Conservation (phyloP, 257 asterid species). For the Plectranthus barbatus region DNA sequence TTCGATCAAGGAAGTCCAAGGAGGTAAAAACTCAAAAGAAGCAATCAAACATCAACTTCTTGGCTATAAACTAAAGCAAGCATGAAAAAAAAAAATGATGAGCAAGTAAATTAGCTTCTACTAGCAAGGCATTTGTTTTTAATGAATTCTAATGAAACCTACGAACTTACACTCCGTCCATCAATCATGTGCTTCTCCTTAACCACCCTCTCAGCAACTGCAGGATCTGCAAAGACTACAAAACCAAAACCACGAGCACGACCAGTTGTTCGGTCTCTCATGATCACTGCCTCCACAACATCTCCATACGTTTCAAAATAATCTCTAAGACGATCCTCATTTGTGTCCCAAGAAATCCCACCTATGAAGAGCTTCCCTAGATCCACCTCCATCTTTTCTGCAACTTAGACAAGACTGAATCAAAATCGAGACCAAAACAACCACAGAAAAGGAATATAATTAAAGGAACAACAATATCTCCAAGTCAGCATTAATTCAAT, state of each 20-base stretch:
- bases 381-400: conserved; percentile 71
- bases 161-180: conserved; percentile 58
- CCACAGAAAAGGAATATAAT: background rate
- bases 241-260: conserved; percentile 91
- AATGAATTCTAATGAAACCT: background rate
- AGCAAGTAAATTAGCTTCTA: background rate
- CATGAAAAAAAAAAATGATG: background rate
- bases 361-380: conserved; percentile 78
- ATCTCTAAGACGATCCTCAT: conserved; percentile 70
- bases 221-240: conserved; percentile 60
- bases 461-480: background rate
- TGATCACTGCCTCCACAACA: conserved; percentile 79
- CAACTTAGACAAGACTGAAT: conserved; percentile 14
- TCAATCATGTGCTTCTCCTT: conserved; percentile 73
- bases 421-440: background rate
- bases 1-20: background rate
- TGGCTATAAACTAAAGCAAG: background rate
- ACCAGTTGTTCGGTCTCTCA: conserved; percentile 78
- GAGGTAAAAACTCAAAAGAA: background rate
- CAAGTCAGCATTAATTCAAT: conserved; percentile 2
- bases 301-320: conserved; percentile 63
- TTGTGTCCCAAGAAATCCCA: conserved; percentile 88
- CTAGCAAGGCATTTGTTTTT: background rate
- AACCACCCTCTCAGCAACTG: conserved; percentile 72
- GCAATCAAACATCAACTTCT: background rate